These are phyloP conservation scores for Gloeostereum incarnatum DNA, from an alignment of 768 basidiomycete genomes.

Conservation along the genomic window DNA sequence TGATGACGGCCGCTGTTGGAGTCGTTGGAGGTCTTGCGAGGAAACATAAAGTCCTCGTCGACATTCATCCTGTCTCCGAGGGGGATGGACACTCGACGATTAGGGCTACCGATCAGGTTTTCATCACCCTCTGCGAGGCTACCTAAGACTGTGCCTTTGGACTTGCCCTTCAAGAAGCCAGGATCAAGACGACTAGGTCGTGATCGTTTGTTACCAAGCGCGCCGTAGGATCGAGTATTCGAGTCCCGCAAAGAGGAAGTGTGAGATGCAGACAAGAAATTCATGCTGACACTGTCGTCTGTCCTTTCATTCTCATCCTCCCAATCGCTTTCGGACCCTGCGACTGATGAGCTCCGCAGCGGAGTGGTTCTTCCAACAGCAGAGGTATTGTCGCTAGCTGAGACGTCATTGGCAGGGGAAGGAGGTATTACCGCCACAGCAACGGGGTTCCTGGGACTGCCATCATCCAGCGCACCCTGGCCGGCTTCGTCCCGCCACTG, in stretches of 20 bases:
- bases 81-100: conserved; percentile 26
- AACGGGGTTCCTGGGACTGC: conserved; percentile 11
- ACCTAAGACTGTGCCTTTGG: conserved; percentile 35
- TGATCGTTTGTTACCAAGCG: conserved; percentile 32
- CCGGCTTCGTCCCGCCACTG: conserved; percentile 55
- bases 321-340: conserved; percentile 81
- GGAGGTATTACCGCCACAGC: conserved; percentile 33
- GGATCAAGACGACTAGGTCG: conserved; percentile 64
- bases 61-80: conserved; percentile 63
- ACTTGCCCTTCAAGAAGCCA: conserved; percentile 52
- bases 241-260: conserved; percentile 22
- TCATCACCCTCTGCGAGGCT: conserved; percentile 74
- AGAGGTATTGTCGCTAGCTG: conserved; percentile 13
- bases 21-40: not conserved
- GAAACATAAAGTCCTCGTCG: conserved; percentile 11
- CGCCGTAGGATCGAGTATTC: conserved; percentile 16
- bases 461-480: conserved; percentile 8
- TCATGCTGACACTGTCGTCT: conserved; percentile 63
- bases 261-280: conserved; percentile 36
- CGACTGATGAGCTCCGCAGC: conserved; percentile 36
- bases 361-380: conserved; percentile 18
- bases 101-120: conserved; percentile 19
- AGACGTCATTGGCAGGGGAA: conserved; percentile 22
- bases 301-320: conserved; percentile 84
- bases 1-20: conserved; percentile 7